Conservation (phyloP, 1,284 basidiomycete species). For the Amylostereum areolatum region DNA sequence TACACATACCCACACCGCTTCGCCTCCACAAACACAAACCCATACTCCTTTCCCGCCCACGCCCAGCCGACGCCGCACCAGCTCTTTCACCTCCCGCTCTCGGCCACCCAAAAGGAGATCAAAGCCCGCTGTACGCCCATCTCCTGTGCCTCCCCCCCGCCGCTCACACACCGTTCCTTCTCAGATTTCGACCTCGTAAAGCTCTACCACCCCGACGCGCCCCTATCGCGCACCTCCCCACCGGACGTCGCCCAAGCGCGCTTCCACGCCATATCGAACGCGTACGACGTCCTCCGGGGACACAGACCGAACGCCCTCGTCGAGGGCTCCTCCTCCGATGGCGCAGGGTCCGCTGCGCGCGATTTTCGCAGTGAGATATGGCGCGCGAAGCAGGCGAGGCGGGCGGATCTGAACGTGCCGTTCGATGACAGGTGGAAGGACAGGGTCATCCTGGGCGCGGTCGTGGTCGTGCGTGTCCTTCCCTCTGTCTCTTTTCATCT, state of each 20-base stretch:
- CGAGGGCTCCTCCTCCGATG: conserved; percentile 10
- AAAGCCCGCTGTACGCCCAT: conserved; percentile 55
- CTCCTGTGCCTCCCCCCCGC: not conserved
- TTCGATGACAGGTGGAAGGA: conserved; percentile 54
- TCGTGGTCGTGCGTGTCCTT: conserved; percentile 37
- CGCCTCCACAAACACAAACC: conserved; percentile 24
- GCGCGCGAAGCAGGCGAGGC: conserved; percentile 34
- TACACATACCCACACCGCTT: not conserved
- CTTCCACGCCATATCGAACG: conserved; percentile 55
- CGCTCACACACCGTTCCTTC: not conserved
- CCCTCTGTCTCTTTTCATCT: not conserved
- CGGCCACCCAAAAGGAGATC: conserved; percentile 51
- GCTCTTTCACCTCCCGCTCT: conserved; percentile 58
- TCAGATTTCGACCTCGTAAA: conserved; percentile 64
- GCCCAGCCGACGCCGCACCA: conserved; percentile 58
- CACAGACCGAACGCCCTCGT: conserved; percentile 23
- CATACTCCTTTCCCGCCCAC: conserved; percentile 50
- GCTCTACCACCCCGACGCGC: conserved; percentile 65
- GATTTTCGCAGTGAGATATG: conserved; percentile 26
- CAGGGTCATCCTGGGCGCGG: conserved; percentile 39
- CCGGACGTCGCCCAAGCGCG: conserved; percentile 45
- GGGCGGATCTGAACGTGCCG: conserved; percentile 29
- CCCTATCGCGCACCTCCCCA: conserved; percentile 37
- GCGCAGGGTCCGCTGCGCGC: conserved; percentile 25
- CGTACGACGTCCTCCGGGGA: conserved; percentile 54